These are phyloP conservation scores for Wickerhamiella alocasiicola DNA, from an alignment of 805 yeast species.

Conservation along the genomic window DNA sequence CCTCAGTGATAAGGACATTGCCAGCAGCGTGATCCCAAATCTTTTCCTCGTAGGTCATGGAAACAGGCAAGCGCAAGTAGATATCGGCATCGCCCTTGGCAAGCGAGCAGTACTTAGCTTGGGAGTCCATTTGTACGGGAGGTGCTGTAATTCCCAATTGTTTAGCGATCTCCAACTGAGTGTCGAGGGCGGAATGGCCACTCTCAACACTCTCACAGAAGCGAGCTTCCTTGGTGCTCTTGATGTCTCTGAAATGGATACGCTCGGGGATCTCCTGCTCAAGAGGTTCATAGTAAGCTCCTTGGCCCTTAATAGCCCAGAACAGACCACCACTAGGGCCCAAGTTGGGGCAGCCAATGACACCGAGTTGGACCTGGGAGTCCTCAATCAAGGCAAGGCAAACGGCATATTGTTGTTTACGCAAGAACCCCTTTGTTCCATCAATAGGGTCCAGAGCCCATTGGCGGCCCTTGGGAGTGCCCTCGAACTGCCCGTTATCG, in stretches of 20 bases:
- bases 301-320: conserved; percentile 54
- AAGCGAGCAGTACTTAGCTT: conserved; percentile 87
- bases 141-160: conserved; percentile 45
- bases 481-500: conserved; percentile 67
- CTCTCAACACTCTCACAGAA: conserved; percentile 92
- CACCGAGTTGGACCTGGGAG: conserved; percentile 78
- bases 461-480: conserved; percentile 68
- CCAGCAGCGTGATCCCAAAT: conserved; percentile 99
- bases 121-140: conserved; percentile 77
- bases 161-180: conserved; percentile 64
- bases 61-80: conserved; percentile 77
- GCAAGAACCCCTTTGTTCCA: conserved; percentile 90
- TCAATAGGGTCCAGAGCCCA: conserved; percentile 99
- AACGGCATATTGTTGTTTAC: conserved; percentile 96
- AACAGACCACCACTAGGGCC: conserved; percentile 59
- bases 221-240: conserved; percentile 37
- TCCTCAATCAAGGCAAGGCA: conserved; percentile 83
- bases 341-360: conserved; percentile 92
- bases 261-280: conserved; percentile 23
- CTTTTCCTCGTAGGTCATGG: conserved; percentile 68
- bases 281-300: conserved; percentile 45
- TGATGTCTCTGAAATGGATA: conserved; percentile 42
- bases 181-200: conserved; percentile 84
- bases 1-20: conserved; percentile 68
- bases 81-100: conserved; percentile 88